Evolutionary conservation across 1,284 basidiomycete species (phyloP).

Genomic region (Ganoderma leucocontextum): DNA sequence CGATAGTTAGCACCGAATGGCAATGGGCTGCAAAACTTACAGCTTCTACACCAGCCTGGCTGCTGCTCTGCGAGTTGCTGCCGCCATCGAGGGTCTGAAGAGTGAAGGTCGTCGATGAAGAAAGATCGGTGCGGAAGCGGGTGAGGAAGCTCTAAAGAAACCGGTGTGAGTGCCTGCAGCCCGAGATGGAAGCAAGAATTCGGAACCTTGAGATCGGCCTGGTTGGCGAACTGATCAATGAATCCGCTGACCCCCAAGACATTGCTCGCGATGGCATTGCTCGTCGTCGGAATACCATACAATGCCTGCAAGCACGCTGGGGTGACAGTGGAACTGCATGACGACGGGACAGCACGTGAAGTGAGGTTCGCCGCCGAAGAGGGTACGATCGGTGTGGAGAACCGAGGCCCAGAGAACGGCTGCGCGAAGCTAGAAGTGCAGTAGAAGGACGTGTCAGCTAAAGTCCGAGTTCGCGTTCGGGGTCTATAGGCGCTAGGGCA

Average conservation of each 20-base stretch:
- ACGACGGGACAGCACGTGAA: slow-evolving; percentile 32
- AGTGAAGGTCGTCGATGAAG: slow-evolving; percentile 40
- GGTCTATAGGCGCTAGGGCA: background rate
- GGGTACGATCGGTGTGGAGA: slow-evolving; percentile 17
- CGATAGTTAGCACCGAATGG: background rate
- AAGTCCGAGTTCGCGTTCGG: background rate
- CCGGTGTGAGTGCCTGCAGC: background rate
- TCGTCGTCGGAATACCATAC: slow-evolving; percentile 59
- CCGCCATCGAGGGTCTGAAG: slow-evolving; percentile 56
- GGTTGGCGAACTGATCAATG: slow-evolving; percentile 60
- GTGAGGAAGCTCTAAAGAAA: slow-evolving; percentile 36
- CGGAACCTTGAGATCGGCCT: slow-evolving; percentile 53
- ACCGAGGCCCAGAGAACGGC: slow-evolving; percentile 26
- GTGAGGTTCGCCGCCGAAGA: slow-evolving; percentile 28
- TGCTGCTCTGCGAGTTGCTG: slow-evolving; percentile 49
- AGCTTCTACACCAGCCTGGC: slow-evolving; percentile 53
- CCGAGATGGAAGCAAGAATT: background rate
- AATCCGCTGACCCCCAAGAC: slow-evolving; percentile 65
- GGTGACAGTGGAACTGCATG: slow-evolving; percentile 55
- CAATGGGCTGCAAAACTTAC: slow-evolving; percentile 41
- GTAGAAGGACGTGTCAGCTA: background rate
- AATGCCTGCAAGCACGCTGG: slow-evolving; percentile 61
- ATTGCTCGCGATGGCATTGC: slow-evolving; percentile 50
- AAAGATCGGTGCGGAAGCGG: slow-evolving; percentile 43
- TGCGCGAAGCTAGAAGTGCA: slow-evolving; percentile 30